phyloP scores from a whole-genome alignment of 495 filamentous ascomycete genomes.

The Apiosordaria backusii region DNA sequence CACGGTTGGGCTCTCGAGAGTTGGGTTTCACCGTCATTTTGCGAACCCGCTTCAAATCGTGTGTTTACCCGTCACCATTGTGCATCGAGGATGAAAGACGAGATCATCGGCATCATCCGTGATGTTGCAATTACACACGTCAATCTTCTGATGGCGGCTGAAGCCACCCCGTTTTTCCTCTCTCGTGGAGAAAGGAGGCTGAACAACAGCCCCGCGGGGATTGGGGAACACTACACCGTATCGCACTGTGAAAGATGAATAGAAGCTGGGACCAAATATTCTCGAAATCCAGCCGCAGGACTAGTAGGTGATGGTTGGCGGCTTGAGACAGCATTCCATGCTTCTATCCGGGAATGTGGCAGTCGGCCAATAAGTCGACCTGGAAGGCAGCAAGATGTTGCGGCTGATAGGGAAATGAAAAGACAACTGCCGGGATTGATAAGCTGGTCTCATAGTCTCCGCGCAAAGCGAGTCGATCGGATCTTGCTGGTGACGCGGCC shows the following conservation, averaged over 20 bases:
- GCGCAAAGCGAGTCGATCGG: not conserved
- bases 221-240: not conserved
- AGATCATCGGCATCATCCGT: not conserved
- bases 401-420: conserved; percentile 5
- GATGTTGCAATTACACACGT: not conserved
- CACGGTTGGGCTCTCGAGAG: not conserved
- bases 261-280: not conserved
- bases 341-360: conserved; percentile 1
- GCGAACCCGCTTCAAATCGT: not conserved
- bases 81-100: not conserved
- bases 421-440: not conserved
- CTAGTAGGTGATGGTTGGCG: not conserved
- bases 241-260: not conserved
- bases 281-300: conserved; percentile 1
- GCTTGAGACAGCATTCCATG: conserved; percentile 8
- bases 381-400: too few relatives aligned
- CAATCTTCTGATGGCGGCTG: not conserved
- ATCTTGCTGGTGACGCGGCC: not conserved
- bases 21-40: not conserved
- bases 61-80: not conserved
- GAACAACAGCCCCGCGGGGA: not conserved
- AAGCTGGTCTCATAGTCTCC: not conserved
- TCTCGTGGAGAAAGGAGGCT: not conserved
- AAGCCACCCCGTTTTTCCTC: not conserved
- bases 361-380: not conserved